Conservation (phyloP, 2,329 filamentous ascomycete species). For the Claviceps lovelessii region DNA sequence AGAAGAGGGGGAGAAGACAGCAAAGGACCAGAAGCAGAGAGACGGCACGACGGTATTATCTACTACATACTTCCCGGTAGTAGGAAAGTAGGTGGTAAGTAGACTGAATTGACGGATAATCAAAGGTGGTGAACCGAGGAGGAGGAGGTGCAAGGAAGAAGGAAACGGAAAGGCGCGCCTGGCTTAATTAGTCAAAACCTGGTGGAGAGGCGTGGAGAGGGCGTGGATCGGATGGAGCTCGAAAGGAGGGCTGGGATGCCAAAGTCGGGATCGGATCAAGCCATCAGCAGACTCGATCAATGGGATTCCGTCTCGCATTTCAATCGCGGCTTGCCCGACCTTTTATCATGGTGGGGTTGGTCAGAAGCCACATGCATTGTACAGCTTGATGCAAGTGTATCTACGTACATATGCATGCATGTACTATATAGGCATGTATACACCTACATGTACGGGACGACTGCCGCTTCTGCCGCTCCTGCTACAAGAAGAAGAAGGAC, state of each 20-base stretch:
- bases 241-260: neutral
- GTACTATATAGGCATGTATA: too few relatives aligned
- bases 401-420: too few relatives aligned
- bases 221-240: neutral
- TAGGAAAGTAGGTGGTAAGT: neutral
- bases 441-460: too few relatives aligned
- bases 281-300: neutral
- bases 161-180: neutral
- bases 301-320: neutral
- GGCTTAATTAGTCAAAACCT: neutral
- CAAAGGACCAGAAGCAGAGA: neutral
- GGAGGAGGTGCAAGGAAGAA: neutral
- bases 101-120: neutral
- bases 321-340: neutral
- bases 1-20: too few relatives aligned
- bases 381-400: neutral
- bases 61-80: neutral
- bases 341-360: neutral
- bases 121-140: neutral
- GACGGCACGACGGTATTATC: neutral
- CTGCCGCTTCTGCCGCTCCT: neutral
- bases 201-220: neutral
- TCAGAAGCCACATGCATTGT: too few relatives aligned
- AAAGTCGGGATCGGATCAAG: neutral
- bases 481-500: too few relatives aligned